Evolutionary conservation across 257 asterid species (phyloP).

Genomic region (Rubia yunnanensis): DNA sequence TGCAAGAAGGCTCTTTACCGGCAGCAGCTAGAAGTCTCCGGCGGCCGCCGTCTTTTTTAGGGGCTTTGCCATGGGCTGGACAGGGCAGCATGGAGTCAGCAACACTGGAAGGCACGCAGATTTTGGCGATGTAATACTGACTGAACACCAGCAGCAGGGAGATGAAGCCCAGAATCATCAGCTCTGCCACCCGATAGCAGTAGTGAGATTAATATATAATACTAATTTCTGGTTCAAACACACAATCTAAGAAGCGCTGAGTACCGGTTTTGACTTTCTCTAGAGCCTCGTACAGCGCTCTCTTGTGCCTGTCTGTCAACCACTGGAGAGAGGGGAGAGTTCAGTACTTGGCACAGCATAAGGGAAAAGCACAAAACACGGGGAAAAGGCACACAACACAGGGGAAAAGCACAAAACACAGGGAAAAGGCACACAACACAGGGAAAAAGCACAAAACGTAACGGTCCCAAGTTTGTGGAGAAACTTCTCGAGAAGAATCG

Average conservation of each 20-base stretch:
- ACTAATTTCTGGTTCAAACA: too few relatives aligned
- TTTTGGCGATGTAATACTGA: slow-evolving; percentile 76
- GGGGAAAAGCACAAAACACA: too few relatives aligned
- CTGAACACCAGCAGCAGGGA: slow-evolving; percentile 71
- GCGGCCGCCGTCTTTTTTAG: slow-evolving; percentile 7
- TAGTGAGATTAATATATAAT: too few relatives aligned
- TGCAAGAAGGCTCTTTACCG: slow-evolving; percentile 29
- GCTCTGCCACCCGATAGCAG: slow-evolving; percentile 81
- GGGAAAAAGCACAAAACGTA: neutral
- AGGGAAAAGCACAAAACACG: too few relatives aligned
- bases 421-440: too few relatives aligned
- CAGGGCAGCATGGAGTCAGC: slow-evolving; percentile 83
- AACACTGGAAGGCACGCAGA: slow-evolving; percentile 63
- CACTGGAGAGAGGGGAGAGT: slow-evolving; percentile 34
- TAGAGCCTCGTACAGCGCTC: slow-evolving; percentile 77
- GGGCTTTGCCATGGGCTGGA: neutral
- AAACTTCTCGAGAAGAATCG: slow-evolving; percentile 60
- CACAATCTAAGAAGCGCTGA: neutral
- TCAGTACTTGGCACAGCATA: too few relatives aligned
- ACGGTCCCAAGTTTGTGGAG: slow-evolving; percentile 76
- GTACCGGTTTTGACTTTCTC: slow-evolving; percentile 88
- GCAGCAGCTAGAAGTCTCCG: slow-evolving; percentile 53
- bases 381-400: too few relatives aligned
- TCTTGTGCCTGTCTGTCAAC: slow-evolving; percentile 76
- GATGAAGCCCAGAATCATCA: slow-evolving; percentile 96